phyloP scores from a whole-genome alignment of 306 rosid genomes.

The Vigna hirtella region DNA sequence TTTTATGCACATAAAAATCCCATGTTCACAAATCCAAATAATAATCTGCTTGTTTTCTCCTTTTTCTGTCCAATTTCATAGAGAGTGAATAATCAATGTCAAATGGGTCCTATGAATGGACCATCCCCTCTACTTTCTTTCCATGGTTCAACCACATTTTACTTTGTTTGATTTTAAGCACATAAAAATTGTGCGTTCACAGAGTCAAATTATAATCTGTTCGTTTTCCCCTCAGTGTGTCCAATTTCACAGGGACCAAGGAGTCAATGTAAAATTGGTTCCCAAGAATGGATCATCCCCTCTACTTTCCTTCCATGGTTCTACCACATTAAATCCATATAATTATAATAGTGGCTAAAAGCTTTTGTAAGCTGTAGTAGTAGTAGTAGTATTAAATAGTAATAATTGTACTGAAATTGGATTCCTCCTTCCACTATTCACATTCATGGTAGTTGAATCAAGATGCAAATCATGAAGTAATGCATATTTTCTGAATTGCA shows the following conservation, averaged over 20 bases:
- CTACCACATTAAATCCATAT: constrained; percentile 2
- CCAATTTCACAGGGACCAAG: constrained; percentile 11
- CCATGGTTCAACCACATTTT: background rate
- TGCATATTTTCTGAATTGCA: background rate
- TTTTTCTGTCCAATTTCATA: background rate
- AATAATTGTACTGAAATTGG: background rate
- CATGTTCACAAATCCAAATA: background rate
- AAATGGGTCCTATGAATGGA: background rate
- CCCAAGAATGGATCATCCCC: background rate
- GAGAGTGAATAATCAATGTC: background rate
- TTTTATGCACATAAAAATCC: background rate
- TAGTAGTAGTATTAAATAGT: background rate
- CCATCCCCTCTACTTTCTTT: background rate
- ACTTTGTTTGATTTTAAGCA: background rate
- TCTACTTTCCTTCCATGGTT: background rate
- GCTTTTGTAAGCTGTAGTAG: background rate
- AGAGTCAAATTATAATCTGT: background rate
- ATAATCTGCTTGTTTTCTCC: background rate
- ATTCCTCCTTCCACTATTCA: constrained; percentile 14
- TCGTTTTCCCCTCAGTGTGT: background rate
- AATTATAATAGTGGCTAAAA: background rate
- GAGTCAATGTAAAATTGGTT: background rate
- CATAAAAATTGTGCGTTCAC: background rate
- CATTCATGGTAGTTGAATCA: background rate
- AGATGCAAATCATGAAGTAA: background rate